Evolutionary conservation across 2,329 filamentous ascomycete species (phyloP).

Genomic region (Sarocladiaceae sp.): DNA sequence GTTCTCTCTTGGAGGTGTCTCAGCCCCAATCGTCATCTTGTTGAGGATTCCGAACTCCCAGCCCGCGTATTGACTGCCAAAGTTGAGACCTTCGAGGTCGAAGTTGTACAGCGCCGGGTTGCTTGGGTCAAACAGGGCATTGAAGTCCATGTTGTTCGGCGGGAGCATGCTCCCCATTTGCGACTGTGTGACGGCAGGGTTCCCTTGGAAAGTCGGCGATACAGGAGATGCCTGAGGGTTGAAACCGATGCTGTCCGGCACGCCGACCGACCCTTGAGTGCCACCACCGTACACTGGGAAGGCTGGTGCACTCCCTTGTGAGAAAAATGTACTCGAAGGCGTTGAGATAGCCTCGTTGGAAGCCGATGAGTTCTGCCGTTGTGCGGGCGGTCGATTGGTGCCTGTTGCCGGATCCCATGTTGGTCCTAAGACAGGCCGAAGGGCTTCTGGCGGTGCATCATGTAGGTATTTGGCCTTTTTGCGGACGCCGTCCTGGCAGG

Average conservation of each 20-base stretch:
- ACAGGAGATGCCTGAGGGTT: conserved; percentile 65
- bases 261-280: conserved; percentile 36
- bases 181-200: conserved; percentile 19
- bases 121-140: conserved; percentile 75
- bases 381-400: conserved; percentile 38
- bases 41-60: conserved; percentile 94
- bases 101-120: conserved; percentile 94
- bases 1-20: conserved; percentile 66
- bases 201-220: conserved; percentile 63
- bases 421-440: conserved; percentile 76
- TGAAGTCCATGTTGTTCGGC: conserved; percentile 45
- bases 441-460: conserved; percentile 83
- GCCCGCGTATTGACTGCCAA: conserved; percentile 92
- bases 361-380: conserved; percentile 41
- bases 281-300: conserved; percentile 46
- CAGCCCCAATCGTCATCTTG: conserved; percentile 77
- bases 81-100: conserved; percentile 79
- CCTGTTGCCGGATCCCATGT: conserved; percentile 56
- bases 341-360: conserved; percentile 32
- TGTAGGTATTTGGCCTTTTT: conserved; percentile 99
- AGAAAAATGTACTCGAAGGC: conserved; percentile 39
- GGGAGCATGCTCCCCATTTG: conserved; percentile 43
- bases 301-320: conserved; percentile 36
- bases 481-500: conserved; percentile 90
- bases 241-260: conserved; percentile 49